phyloP scores from a whole-genome alignment of 2,329 filamentous ascomycete species.

The Whalleya microplaca region DNA sequence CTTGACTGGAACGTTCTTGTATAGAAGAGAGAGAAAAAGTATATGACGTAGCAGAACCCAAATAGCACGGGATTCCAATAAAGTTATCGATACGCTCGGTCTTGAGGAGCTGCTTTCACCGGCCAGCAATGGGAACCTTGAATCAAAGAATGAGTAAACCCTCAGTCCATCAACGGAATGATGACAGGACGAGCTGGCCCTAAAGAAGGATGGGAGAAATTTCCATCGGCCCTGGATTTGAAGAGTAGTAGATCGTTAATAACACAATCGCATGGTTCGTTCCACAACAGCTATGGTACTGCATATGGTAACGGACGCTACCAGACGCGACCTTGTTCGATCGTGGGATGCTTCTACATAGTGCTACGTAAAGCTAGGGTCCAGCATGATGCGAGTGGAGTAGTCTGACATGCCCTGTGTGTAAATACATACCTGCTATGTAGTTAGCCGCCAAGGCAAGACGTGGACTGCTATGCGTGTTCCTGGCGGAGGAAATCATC shows the following conservation, averaged over 20 bases:
- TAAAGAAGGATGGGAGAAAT: background rate
- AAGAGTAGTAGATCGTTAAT: background rate
- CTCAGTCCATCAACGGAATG: background rate
- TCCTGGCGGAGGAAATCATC: background rate
- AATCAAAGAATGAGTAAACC: background rate
- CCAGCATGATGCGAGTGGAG: conserved; percentile 14
- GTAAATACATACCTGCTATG: conserved; percentile 1
- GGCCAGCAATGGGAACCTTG: background rate
- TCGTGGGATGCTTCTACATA: conserved; percentile 17
- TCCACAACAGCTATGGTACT: background rate
- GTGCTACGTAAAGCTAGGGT: conserved; percentile 11
- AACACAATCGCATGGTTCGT: conserved; percentile 3
- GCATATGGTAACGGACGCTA: conserved; percentile 1
- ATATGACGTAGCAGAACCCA: conserved; percentile 18
- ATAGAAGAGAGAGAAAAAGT: background rate
- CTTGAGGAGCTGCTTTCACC: background rate
- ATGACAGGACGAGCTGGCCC: background rate
- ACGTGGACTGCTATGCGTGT: background rate
- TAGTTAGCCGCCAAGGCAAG: background rate
- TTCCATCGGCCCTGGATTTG: background rate
- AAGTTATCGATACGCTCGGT: background rate
- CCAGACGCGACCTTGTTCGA: conserved; percentile 13
- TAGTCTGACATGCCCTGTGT: conserved; percentile 20
- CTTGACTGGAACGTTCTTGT: background rate
- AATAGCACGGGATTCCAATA: background rate